Base-by-base conservation (phyloP, 2,329 filamentous ascomycete species). In the Sporothrix inflata region DNA sequence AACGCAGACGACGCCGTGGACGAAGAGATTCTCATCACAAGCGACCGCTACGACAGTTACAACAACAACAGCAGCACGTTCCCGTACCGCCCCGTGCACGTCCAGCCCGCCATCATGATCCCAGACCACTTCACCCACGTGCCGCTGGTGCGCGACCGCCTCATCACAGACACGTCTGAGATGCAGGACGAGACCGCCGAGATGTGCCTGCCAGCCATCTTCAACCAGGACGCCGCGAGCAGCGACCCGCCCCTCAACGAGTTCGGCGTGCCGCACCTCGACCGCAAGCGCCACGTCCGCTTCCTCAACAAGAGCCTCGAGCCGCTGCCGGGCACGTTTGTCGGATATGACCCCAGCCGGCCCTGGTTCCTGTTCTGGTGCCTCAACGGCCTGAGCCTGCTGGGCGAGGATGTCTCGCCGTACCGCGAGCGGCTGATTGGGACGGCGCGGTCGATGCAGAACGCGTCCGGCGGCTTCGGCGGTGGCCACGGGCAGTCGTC, bases 301-400 rank as follows among this genome's bases (percentile, higher is more conserved):
- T 94, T 93, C 78, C 82, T 94, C 67, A 85, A 86, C 75, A 85
- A 84, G 75, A 84, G 84, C 76, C 82, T 91, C 42, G 84, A 83
- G 30, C 84, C 84, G 66, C 89, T 97, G 74, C 93, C 95, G 0
- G 83, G 87, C 8, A 84, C 84, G 3, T 97, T 92, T 81, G 89
- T 91, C 69, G 86, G 86, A 66, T 88, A 94, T 76, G 96, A 99
- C 84, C 91, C 96, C 42, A 94, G 92, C 79, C 86, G 95, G 71
- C 94, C 96, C 11, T 99, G 96, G 96, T 88, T 97, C 78, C 86
- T 97, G 75, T 98, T 98, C 83, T 99, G 96, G 96, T 92, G 89
- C 70, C 84, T 98, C 70, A 89, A 91, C 45, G 94, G 89, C 2
- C 84, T 99, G 75, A 85, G 87, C 34, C 85, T 94, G 45, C 83